Conservation (phyloP, 1,139 yeast genomes). For the Waltiozyma sp. region DNA sequence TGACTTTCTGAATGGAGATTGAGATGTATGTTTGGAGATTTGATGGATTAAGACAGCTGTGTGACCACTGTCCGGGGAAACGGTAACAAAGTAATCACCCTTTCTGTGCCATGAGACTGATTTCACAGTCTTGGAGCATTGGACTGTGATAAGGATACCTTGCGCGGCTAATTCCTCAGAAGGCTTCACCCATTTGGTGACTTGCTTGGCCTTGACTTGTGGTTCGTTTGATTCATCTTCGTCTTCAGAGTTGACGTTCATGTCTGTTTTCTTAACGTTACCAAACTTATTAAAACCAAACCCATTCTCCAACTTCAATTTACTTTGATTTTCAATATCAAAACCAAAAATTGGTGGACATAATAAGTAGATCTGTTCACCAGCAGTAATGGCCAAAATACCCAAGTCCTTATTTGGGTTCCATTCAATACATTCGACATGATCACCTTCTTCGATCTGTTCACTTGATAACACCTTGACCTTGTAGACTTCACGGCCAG, state of each 20-base stretch:
- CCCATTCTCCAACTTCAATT: constrained; percentile 74
- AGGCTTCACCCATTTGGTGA: constrained; percentile 83
- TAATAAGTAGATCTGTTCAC: constrained; percentile 64
- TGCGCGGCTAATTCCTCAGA: constrained; percentile 45
- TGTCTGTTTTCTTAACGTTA: constrained; percentile 35
- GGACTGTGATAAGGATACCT: constrained; percentile 69
- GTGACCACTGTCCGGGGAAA: constrained; percentile 82
- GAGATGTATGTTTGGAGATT: constrained; percentile 89
- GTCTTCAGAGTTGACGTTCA: constrained; percentile 20
- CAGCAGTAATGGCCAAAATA: constrained; percentile 74
- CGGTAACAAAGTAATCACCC: constrained; percentile 94
- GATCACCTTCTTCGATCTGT: constrained; percentile 41
- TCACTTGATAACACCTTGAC: constrained; percentile 31
- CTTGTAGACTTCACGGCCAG: constrained; percentile 87
- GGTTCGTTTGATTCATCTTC: constrained; percentile 27
- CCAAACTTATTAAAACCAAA: constrained; percentile 85
- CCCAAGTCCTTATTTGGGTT: constrained; percentile 70
- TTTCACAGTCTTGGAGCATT: constrained; percentile 62
- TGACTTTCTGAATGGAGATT: constrained; percentile 88
- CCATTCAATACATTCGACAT: constrained; percentile 81
- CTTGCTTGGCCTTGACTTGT: constrained; percentile 40
- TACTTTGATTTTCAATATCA: constrained; percentile 75
- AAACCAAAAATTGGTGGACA: constrained; percentile 90
- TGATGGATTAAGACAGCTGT: constrained; percentile 91
- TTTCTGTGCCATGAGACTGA: constrained; percentile 91